phyloP scores from a whole-genome alignment of 371 early-diverging fungal species.

The Chytridium lagenaria region DNA sequence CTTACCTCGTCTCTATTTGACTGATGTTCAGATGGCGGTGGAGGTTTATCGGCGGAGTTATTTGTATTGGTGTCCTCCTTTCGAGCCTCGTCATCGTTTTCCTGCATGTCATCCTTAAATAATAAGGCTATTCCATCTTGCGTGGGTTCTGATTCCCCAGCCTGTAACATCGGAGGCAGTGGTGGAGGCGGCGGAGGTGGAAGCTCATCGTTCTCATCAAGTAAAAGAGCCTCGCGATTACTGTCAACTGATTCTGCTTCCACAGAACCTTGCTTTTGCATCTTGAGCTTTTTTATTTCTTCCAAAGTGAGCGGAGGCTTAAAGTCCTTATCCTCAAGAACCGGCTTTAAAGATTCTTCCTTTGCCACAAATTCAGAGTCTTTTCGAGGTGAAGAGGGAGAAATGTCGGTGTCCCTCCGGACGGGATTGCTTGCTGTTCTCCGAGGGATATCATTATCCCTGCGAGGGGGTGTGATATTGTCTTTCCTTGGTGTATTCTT shows the following conservation, averaged over 20 bases:
- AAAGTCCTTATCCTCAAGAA: not conserved
- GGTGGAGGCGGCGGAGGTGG: slow-evolving; percentile 10
- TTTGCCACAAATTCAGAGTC: no score
- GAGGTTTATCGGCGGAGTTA: no score
- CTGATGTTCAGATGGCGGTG: no score
- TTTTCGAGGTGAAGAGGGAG: not conserved
- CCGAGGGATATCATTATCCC: no score
- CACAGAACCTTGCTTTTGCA: not conserved
- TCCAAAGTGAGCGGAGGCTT: slow-evolving; percentile 13
- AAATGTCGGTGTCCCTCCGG: not conserved
- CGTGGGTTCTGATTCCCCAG: not conserved
- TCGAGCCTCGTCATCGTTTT: no score
- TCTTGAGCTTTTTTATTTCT: slow-evolving; percentile 14
- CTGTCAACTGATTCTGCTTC: not conserved
- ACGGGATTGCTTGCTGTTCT: no score
- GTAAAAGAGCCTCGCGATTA: not conserved
- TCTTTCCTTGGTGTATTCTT: no score
- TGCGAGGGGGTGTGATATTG: no score
- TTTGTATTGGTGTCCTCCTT: no score
- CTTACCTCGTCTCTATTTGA: no score
- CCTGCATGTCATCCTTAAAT: no score
- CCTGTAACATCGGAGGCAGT: not conserved
- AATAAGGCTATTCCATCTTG: not conserved
- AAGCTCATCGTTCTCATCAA: not conserved
- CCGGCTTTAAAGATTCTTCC: not conserved